Evolutionary conservation across 2,329 filamentous ascomycete genomes (phyloP), one percentile per base, ranked within the genome.

Genomic region (Pseudogymnoascus sp.): DNA sequence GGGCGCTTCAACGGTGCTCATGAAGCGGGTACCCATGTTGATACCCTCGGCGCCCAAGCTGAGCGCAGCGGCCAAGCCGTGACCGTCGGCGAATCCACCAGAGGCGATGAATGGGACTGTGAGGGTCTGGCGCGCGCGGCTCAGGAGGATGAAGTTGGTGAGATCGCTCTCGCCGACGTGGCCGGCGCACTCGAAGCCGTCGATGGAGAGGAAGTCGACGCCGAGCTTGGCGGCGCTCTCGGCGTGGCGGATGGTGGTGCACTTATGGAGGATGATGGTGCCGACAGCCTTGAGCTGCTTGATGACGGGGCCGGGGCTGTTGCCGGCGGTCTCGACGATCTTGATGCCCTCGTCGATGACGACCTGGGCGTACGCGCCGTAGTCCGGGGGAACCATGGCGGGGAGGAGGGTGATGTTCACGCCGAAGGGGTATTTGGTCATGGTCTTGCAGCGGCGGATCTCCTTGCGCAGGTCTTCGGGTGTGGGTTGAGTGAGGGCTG

Each of bases 1-100:
- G 0, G 95, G 95, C 14, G 93, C 87, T 77, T 97, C 95, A 51
- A 93, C 81, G 0, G 95, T 97, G 79, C 89, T 93, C 90, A 99
- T 96, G 80, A 97, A 99, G 45, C 95, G 83, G 8, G 95, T 99
- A 64, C 95, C 95, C 95, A 99, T 99, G 78, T 99, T 99, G 78
- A 97, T 87, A 67, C 95, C 95, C 75, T 91, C 90, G 0, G 95
- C 95, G 37, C 95, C 95, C 11, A 99, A 83, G 42, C 88, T 88
- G 69, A 99, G 80, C 6, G 95, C 95, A 1, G 93, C 95, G 0
- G 95, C 95, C 18, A 99, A 83, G 3, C 95, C 95, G 71, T 96
- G 86, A 0, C 95, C 95, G 74, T 99, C 95, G 11, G 92, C 93
- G 73, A 99, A 97, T 1, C 95, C 95, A 64, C 95, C 95, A 1